Percentiles rank a stretch among this genome's conserved stretches.
These are phyloP conservation scores for Linum usitatissimum DNA, from an alignment of 345 rosid genomes.

Conservation along the genomic window DNA sequence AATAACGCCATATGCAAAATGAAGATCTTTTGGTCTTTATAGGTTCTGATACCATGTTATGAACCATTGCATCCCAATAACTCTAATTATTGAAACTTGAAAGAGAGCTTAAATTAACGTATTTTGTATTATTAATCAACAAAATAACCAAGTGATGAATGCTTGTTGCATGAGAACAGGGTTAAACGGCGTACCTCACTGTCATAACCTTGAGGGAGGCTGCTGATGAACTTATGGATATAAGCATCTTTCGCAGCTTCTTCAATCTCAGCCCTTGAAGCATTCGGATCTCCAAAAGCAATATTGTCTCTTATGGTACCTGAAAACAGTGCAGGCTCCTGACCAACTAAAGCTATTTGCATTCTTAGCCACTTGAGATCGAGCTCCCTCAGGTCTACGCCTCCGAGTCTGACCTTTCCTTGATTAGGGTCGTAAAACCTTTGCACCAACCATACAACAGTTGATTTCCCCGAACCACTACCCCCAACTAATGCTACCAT, in stretches of 20 bases:
- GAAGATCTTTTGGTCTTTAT: no score
- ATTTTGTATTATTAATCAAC: no score
- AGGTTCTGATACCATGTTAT: no score
- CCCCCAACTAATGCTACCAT: conserved; percentile 56
- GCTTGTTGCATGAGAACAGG: no score
- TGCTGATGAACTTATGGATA: conserved; percentile 48
- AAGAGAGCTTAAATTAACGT: no score
- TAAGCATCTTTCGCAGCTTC: conserved; percentile 43
- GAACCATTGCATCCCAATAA: no score
- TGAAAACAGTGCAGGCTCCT: conserved; percentile 37
- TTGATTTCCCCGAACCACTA: conserved; percentile 68
- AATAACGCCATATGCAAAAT: no score
- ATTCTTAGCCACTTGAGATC: conserved; percentile 44
- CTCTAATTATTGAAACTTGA: no score
- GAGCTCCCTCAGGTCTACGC: conserved; percentile 40
- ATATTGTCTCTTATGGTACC: neutral
- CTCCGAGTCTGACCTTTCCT: conserved; percentile 44
- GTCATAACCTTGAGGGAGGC: conserved; percentile 58
- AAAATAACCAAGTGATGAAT: no score
- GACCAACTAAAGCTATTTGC: conserved; percentile 52
- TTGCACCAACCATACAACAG: conserved; percentile 45
- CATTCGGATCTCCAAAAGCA: neutral
- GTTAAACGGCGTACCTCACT: conserved; percentile 10
- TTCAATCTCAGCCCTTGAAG: neutral
- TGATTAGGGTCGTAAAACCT: conserved; percentile 53